Evolutionary conservation across 345 rosid species (phyloP).

Genomic region (Syzygium aromaticum): DNA sequence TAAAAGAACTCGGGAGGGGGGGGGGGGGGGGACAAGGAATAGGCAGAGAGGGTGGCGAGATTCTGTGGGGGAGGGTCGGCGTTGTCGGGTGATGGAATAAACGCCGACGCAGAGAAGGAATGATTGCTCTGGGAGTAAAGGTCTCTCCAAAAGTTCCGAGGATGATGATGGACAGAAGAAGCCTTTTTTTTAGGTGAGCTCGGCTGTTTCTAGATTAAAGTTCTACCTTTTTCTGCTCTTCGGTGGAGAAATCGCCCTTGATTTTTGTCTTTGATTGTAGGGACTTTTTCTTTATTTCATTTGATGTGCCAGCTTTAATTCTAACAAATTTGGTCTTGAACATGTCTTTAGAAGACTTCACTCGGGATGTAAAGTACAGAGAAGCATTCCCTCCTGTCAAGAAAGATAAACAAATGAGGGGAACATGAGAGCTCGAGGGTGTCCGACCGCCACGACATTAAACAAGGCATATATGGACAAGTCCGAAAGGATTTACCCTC

Average conservation of each 20-base stretch:
- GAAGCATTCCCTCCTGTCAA: too few species aligned
- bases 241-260: background rate
- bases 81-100: background rate
- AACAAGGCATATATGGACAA: too few species aligned
- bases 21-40: background rate
- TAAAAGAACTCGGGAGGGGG: background rate
- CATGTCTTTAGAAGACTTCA: too few species aligned
- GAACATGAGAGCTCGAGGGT: too few species aligned
- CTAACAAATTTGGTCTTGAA: too few species aligned
- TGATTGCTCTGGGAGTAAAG: background rate
- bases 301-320: too few species aligned
- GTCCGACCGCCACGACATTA: too few species aligned
- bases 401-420: too few species aligned
- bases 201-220: background rate
- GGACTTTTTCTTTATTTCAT: background rate
- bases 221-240: background rate
- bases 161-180: background rate
- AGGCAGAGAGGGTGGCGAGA: background rate
- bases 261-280: background rate
- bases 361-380: too few species aligned
- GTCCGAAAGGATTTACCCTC: too few species aligned
- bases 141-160: background rate
- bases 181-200: background rate
- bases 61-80: background rate
- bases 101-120: background rate